Evolutionary conservation across 768 basidiomycete genomes (phyloP).

Genomic region (Hemileccinum impolitum): DNA sequence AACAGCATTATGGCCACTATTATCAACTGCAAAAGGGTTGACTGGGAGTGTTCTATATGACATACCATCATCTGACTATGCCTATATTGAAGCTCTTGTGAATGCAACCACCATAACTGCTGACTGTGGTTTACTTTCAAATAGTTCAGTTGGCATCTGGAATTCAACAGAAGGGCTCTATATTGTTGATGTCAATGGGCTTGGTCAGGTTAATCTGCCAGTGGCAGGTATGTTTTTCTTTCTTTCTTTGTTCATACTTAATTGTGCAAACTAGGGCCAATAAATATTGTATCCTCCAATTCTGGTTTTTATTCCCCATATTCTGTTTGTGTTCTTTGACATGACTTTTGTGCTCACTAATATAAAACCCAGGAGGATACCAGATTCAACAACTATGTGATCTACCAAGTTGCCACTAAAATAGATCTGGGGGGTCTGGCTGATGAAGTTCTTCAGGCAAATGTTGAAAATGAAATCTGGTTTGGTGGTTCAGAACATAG

Average conservation of each 20-base stretch:
- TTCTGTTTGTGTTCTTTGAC: too few relatives aligned
- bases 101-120: conserved; percentile 16
- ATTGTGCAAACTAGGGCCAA: too few relatives aligned
- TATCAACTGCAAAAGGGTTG: conserved; percentile 10
- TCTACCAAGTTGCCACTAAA: not conserved
- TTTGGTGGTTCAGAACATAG: too few relatives aligned
- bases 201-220: not conserved
- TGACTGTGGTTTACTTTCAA: conserved; percentile 14
- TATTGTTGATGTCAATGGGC: conserved; percentile 3
- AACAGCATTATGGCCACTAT: not conserved
- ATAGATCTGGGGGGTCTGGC: conserved; percentile 2
- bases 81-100: conserved; percentile 9
- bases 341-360: too few relatives aligned
- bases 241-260: too few relatives aligned
- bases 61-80: conserved; percentile 1
- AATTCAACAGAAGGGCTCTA: not conserved
- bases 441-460: not conserved
- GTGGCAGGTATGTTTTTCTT: not conserved
- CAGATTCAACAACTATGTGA: not conserved
- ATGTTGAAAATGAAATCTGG: not conserved
- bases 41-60: conserved; percentile 16
- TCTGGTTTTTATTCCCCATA: too few relatives aligned
- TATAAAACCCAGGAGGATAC: too few relatives aligned
- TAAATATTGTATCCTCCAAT: too few relatives aligned
- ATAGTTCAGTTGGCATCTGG: not conserved